Conservation (phyloP, 768 basidiomycete species). For the Butyriboletus loyo region DNA sequence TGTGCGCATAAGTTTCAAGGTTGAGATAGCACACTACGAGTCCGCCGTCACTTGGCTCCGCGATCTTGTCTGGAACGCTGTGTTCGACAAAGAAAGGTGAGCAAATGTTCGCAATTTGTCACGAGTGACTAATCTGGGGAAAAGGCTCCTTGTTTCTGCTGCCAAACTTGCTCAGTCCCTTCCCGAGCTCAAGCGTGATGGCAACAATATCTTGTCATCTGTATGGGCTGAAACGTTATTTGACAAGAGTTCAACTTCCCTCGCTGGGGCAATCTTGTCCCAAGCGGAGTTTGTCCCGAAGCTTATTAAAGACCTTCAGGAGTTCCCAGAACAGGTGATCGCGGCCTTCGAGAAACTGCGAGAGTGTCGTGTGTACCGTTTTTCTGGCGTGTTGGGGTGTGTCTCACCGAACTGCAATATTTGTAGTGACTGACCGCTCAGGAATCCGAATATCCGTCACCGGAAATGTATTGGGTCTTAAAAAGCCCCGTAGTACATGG, state of each 20-base stretch:
- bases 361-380: constrained; percentile 49
- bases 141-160: constrained; percentile 75
- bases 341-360: constrained; percentile 74
- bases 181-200: constrained; percentile 89
- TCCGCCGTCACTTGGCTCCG: constrained; percentile 81
- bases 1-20: constrained; percentile 75
- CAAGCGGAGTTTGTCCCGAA: constrained; percentile 80
- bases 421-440: constrained; percentile 74
- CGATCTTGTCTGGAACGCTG: constrained; percentile 71
- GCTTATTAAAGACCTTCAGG: constrained; percentile 67
- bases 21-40: constrained; percentile 77
- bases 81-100: constrained; percentile 79
- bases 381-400: not conserved
- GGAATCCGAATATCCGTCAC: constrained; percentile 86
- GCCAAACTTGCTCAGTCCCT: constrained; percentile 89
- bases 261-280: constrained; percentile 63
- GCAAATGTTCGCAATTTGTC: constrained; percentile 5
- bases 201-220: constrained; percentile 72
- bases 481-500: constrained; percentile 74
- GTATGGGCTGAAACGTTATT: constrained; percentile 66
- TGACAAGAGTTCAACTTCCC: constrained; percentile 65
- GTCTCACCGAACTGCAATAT: not conserved
- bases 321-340: constrained; percentile 68
- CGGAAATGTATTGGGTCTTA: constrained; percentile 75
- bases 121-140: constrained; percentile 2